phyloP scores from a whole-genome alignment of 495 filamentous ascomycete species.

The Daldinia childiae region DNA sequence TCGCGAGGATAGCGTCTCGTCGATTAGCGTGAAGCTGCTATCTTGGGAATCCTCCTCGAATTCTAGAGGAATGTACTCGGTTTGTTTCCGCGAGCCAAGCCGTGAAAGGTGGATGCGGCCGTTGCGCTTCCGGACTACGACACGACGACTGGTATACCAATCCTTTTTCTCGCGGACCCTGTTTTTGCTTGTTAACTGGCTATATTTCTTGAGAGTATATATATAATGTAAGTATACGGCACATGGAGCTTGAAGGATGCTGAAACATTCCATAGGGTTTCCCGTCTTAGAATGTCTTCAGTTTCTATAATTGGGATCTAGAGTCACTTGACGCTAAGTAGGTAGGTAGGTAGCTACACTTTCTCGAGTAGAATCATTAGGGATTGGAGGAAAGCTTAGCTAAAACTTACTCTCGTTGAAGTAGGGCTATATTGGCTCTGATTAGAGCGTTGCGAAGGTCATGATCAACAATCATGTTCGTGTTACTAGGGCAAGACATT shows the following conservation, averaged over 20 bases:
- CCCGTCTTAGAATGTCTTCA: not conserved
- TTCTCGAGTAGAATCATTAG: not conserved
- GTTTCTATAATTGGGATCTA: not conserved
- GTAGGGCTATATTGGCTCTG: slow-evolving; percentile 37
- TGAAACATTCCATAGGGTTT: slow-evolving; percentile 3
- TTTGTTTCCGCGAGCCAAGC: slow-evolving; percentile 25
- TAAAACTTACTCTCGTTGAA: slow-evolving; percentile 40
- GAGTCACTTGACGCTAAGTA: slow-evolving; percentile 13
- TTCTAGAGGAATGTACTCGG: slow-evolving; percentile 23
- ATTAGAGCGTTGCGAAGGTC: slow-evolving; percentile 39
- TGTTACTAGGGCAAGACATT: slow-evolving; percentile 23
- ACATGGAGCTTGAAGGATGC: not conserved
- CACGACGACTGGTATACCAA: slow-evolving; percentile 36
- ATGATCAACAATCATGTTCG: slow-evolving; percentile 30
- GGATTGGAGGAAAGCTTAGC: not conserved
- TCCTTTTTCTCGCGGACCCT: slow-evolving; percentile 41
- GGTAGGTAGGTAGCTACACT: not conserved
- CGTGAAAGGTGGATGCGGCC: slow-evolving; percentile 41
- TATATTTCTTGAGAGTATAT: not conserved
- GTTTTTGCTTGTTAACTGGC: not conserved
- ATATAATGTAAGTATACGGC: not conserved
- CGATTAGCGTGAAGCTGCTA: slow-evolving; percentile 30
- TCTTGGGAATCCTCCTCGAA: slow-evolving; percentile 29
- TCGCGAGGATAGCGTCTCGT: slow-evolving; percentile 22
- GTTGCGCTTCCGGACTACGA: slow-evolving; percentile 42